Percentiles rank a stretch among this genome's conserved stretches.
These are phyloP conservation scores for Geotrichum aggregatum DNA, from an alignment of 1,139 yeast species.

Conservation along the genomic window DNA sequence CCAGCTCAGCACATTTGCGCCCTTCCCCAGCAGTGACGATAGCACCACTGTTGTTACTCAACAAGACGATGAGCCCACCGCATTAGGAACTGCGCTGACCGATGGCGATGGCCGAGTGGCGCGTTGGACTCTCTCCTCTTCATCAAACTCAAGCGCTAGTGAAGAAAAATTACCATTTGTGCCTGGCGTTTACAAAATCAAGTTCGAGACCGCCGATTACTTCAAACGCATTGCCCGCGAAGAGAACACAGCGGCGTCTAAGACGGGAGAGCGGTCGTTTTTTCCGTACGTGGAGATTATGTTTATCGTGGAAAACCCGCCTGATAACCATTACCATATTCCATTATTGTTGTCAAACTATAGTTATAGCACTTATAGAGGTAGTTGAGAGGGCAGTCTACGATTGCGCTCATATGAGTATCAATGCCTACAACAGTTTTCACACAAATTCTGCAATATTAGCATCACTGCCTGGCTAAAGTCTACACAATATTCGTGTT, in stretches of 20 bases:
- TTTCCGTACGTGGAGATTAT: slow-evolving; percentile 81
- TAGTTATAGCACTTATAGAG: slow-evolving; percentile 86
- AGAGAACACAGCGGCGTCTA: background rate
- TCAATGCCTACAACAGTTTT: too few relatives aligned
- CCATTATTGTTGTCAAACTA: slow-evolving; percentile 78
- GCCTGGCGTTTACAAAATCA: slow-evolving; percentile 67
- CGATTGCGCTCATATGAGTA: background rate
- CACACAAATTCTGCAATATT: too few relatives aligned
- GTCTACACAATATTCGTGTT: too few relatives aligned
- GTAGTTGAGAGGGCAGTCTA: slow-evolving; percentile 44
- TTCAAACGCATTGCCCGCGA: slow-evolving; percentile 41
- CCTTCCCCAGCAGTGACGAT: too few relatives aligned
- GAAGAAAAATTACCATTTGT: slow-evolving; percentile 35
- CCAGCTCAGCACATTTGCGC: slow-evolving; percentile 16
- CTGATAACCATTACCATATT: slow-evolving; percentile 79
- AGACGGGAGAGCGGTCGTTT: slow-evolving; percentile 46
- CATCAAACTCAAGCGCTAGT: slow-evolving; percentile 1
- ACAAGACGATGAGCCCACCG: slow-evolving; percentile 32
- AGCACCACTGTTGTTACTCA: slow-evolving; percentile 6
- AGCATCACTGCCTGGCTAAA: too few relatives aligned
- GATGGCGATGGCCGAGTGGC: slow-evolving; percentile 74
- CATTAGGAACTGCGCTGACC: slow-evolving; percentile 64
- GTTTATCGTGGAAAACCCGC: slow-evolving; percentile 60
- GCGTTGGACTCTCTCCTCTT: slow-evolving; percentile 49
- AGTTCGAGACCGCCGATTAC: slow-evolving; percentile 70